Conservation (phyloP, 1,139 yeast species). For the Nematodospora anomalae region DNA sequence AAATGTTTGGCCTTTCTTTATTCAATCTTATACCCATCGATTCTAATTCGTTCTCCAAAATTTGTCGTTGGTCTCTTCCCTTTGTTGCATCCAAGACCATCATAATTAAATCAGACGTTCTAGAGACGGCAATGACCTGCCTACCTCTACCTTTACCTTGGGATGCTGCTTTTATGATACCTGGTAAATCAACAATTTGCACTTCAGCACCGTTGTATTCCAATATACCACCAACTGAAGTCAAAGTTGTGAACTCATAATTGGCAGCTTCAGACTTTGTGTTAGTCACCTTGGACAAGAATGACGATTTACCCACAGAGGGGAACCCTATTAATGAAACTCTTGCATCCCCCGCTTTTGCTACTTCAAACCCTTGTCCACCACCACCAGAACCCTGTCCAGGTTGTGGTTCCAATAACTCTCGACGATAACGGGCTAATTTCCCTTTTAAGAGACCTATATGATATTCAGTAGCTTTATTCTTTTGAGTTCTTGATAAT, state of each 20-base stretch:
- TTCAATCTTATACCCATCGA: conserved; percentile 92
- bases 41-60: conserved; percentile 86
- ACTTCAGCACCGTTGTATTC: conserved; percentile 96
- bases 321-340: conserved; percentile 96
- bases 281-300: conserved; percentile 81
- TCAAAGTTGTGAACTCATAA: conserved; percentile 92
- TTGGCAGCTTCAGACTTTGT: conserved; percentile 94
- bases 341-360: conserved; percentile 95
- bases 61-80: conserved; percentile 81
- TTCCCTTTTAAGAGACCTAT: conserved; percentile 92
- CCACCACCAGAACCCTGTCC: conserved; percentile 66
- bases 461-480: conserved; percentile 97
- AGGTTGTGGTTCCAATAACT: conserved; percentile 86
- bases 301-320: conserved; percentile 94
- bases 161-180: conserved; percentile 94
- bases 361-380: conserved; percentile 91
- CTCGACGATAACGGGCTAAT: conserved; percentile 90
- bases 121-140: conserved; percentile 94
- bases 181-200: conserved; percentile 94
- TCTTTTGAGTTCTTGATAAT: conserved; percentile 91
- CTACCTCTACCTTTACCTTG: conserved; percentile 98
- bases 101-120: conserved; percentile 87
- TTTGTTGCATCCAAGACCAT: conserved; percentile 97
- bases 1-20: conserved; percentile 76
- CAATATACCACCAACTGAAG: conserved; percentile 94